These are phyloP conservation scores for Castanospermum australe DNA, from an alignment of 306 rosid species.

Conservation along the genomic window DNA sequence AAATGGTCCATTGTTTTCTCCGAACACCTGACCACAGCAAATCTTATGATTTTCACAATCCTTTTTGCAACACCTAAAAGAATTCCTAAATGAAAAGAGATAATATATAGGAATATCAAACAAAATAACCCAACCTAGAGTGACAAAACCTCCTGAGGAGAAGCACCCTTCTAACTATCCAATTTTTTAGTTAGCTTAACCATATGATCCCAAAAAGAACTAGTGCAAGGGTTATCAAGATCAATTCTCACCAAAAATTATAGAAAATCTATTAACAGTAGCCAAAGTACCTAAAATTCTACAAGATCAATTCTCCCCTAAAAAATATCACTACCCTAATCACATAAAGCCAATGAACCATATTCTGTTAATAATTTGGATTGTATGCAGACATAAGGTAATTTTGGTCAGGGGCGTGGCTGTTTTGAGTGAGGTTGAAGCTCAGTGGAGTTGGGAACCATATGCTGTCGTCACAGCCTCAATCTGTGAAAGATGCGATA, in stretches of 20 bases:
- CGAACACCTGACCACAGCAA: background rate
- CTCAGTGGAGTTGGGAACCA: background rate
- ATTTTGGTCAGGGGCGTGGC: background rate
- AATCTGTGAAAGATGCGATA: too few relatives aligned
- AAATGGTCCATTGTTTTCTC: background rate
- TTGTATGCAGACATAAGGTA: background rate
- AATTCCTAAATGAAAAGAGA: background rate
- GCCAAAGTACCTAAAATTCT: too few relatives aligned
- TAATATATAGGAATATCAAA: background rate
- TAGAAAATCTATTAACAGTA: too few relatives aligned
- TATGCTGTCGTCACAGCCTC: background rate
- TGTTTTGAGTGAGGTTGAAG: background rate
- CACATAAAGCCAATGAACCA: too few relatives aligned
- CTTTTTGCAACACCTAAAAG: background rate
- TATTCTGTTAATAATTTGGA: too few relatives aligned
- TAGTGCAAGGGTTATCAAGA: background rate
- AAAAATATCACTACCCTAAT: too few relatives aligned
- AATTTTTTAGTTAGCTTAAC: background rate
- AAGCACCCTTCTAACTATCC: background rate
- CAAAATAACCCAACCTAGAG: background rate
- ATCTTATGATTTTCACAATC: background rate
- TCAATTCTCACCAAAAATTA: background rate
- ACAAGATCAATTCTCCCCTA: too few relatives aligned
- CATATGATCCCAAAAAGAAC: background rate
- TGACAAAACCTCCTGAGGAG: background rate